These are phyloP conservation scores for Coniella vitis DNA, from an alignment of 2,329 filamentous ascomycete genomes.

Conservation along the genomic window DNA sequence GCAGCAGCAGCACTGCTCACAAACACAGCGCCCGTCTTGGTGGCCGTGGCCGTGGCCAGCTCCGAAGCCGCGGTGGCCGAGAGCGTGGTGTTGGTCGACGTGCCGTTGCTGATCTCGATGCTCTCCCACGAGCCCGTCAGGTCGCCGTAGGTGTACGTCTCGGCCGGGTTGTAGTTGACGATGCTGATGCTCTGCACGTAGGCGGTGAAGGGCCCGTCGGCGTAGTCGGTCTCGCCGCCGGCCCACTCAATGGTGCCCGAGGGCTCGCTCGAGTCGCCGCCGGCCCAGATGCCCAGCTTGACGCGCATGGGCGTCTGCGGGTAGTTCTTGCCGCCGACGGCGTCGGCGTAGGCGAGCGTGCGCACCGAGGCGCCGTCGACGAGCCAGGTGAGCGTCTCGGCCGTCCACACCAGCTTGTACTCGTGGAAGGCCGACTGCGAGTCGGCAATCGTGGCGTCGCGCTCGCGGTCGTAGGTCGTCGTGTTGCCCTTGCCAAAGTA, in stretches of 20 bases:
- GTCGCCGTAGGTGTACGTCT: slow-evolving; percentile 35
- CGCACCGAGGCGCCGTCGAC: slow-evolving; percentile 57
- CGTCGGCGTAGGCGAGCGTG: slow-evolving; percentile 53
- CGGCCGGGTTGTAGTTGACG: slow-evolving; percentile 32
- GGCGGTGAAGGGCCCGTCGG: slow-evolving; percentile 34
- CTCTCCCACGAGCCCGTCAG: slow-evolving; percentile 34
- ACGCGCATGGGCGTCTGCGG: slow-evolving; percentile 70
- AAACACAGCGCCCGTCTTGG: background rate
- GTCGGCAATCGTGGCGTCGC: slow-evolving; percentile 44
- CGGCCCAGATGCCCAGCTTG: slow-evolving; percentile 63
- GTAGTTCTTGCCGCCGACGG: slow-evolving; percentile 50
- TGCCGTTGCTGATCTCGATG: slow-evolving; percentile 29
- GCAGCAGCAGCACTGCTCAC: background rate
- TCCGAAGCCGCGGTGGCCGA: background rate
- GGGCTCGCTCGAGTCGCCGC: slow-evolving; percentile 49
- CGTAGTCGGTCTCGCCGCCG: slow-evolving; percentile 48
- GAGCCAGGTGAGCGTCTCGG: slow-evolving; percentile 55
- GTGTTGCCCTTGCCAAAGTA: slow-evolving; percentile 71
- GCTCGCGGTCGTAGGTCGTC: slow-evolving; percentile 56
- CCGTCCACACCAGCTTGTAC: slow-evolving; percentile 63
- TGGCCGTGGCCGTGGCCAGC: background rate
- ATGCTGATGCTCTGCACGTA: slow-evolving; percentile 40
- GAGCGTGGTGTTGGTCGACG: background rate
- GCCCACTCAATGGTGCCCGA: slow-evolving; percentile 67
- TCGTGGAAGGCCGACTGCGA: slow-evolving; percentile 52